A percentile compares a stretch with the other conserved stretches of the same genome.
Conservation (phyloP, 2,329 filamentous ascomycete species). For the Botrytis galanthina region DNA sequence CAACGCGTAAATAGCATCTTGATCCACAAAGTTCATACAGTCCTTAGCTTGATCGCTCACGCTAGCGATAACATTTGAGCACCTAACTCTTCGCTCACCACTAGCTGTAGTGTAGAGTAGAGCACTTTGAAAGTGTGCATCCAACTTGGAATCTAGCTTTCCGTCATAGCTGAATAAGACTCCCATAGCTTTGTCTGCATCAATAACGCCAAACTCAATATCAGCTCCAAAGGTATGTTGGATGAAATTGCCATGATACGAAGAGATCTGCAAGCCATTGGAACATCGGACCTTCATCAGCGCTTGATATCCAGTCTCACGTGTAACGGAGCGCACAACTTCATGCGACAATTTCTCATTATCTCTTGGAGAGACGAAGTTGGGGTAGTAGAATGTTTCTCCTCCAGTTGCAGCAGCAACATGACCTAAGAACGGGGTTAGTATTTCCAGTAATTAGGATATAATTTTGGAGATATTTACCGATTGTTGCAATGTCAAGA, state of each 20-base stretch:
- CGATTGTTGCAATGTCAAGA: conserved; percentile 88
- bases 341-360: conserved; percentile 80
- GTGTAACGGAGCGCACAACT: conserved; percentile 78
- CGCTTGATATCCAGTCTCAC: conserved; percentile 92
- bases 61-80: conserved; percentile 89
- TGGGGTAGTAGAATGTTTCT: conserved; percentile 95
- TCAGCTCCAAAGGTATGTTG: conserved; percentile 95
- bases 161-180: conserved; percentile 95
- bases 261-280: conserved; percentile 87
- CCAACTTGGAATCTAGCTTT: conserved; percentile 93
- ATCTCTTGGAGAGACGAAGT: conserved; percentile 87
- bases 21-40: conserved; percentile 88
- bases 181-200: conserved; percentile 88
- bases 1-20: conserved; percentile 85
- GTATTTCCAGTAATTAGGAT: not conserved
- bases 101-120: conserved; percentile 89
- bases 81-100: conserved; percentile 86
- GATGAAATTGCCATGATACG: conserved; percentile 95
- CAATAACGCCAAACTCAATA: conserved; percentile 87
- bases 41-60: conserved; percentile 84
- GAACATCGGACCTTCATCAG: conserved; percentile 98
- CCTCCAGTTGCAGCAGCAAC: conserved; percentile 87
- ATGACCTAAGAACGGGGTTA: conserved; percentile 58
- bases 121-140: conserved; percentile 96
- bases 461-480: conserved; percentile 43